A percentile compares a stretch with the other conserved stretches of the same genome.
phyloP scores from a whole-genome alignment of 1,284 basidiomycete species.

The Marasmius oreades region DNA sequence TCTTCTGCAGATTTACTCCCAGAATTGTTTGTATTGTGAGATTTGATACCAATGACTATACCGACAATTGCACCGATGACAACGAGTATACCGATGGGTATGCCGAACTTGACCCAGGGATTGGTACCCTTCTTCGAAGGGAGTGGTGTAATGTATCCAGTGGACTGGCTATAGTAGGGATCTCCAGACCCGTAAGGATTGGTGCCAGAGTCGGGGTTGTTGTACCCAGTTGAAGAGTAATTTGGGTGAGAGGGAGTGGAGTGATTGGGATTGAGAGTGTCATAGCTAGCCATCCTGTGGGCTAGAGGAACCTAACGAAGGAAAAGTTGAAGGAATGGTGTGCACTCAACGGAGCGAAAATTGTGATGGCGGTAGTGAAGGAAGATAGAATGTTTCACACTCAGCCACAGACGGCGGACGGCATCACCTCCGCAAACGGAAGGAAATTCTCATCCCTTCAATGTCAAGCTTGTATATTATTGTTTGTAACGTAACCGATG shows the following conservation, averaged over 20 bases:
- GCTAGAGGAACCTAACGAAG: not conserved
- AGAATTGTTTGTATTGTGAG: conserved; percentile 31
- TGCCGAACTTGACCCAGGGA: conserved; percentile 65
- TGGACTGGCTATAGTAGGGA: conserved; percentile 63
- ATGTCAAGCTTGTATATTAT: too few species aligned
- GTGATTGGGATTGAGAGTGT: conserved; percentile 4
- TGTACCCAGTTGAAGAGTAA: conserved; percentile 3
- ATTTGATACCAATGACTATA: conserved; percentile 67
- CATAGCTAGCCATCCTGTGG: conserved; percentile 3
- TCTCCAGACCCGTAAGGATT: conserved; percentile 52
- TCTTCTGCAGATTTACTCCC: conserved; percentile 15
- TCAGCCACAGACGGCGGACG: not conserved
- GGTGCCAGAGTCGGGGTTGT: not conserved
- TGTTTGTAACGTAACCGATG: too few species aligned
- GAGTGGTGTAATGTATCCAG: conserved; percentile 58
- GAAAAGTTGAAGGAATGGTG: not conserved
- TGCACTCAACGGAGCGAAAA: not conserved
- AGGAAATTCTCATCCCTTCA: not conserved
- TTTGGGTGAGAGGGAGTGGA: conserved; percentile 1
- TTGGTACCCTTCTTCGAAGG: conserved; percentile 42
- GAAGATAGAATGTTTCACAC: too few species aligned
- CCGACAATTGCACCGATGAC: conserved; percentile 78
- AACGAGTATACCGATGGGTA: conserved; percentile 62
- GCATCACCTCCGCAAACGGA: not conserved
- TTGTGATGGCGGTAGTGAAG: not conserved